phyloP scores from a whole-genome alignment of 2,329 filamentous ascomycete species.

The Fusarium albosuccineum region DNA sequence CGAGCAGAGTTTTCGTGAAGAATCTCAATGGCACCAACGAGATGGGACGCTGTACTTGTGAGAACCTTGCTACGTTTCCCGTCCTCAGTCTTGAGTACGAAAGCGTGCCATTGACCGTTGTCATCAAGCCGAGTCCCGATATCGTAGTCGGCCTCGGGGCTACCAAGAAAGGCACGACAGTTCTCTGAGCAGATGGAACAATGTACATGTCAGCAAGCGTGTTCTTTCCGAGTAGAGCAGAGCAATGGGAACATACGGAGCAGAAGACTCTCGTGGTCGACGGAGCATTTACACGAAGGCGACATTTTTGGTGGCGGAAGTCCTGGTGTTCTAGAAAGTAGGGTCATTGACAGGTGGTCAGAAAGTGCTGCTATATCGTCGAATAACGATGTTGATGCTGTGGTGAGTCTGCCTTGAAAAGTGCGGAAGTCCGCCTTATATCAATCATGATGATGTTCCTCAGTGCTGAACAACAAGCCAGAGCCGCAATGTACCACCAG shows the following conservation, averaged over 20 bases:
- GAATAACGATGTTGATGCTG: neutral
- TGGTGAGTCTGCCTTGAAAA: neutral
- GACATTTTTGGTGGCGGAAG: constrained; percentile 26
- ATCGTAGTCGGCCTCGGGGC: constrained; percentile 39
- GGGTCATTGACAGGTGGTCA: constrained; percentile 27
- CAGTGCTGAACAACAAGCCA: no score
- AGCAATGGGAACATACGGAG: constrained; percentile 15
- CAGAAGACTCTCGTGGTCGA: constrained; percentile 30
- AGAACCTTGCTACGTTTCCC: constrained; percentile 48
- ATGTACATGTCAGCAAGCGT: neutral
- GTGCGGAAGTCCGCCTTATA: constrained; percentile 19
- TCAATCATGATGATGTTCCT: neutral
- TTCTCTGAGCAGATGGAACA: constrained; percentile 40
- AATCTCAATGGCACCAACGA: constrained; percentile 51
- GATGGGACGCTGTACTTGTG: constrained; percentile 48
- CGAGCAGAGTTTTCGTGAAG: constrained; percentile 57
- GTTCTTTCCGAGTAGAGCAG: no score
- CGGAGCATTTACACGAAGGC: constrained; percentile 7
- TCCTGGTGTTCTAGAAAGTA: constrained; percentile 22
- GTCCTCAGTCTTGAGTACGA: constrained; percentile 43
- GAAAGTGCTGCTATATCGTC: constrained; percentile 4
- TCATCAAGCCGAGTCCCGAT: constrained; percentile 43
- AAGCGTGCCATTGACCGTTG: constrained; percentile 43
- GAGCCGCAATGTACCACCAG: no score
- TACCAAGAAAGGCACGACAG: constrained; percentile 43